phyloP scores from a whole-genome alignment of 805 yeast species.

The Yarrowia sp. region DNA sequence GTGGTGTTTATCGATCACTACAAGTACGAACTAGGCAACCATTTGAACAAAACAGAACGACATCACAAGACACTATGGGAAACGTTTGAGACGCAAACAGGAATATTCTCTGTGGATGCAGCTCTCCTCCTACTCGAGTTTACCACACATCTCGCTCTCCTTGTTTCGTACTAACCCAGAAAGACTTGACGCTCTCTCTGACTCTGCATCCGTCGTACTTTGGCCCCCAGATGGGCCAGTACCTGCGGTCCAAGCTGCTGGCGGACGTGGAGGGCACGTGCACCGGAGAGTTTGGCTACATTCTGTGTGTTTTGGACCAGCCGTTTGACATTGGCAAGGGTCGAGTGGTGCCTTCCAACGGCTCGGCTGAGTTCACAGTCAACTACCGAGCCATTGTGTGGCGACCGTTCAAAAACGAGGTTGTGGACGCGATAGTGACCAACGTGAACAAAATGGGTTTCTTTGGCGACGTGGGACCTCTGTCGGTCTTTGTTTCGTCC shows the following conservation, averaged over 20 bases:
- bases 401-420: constrained; percentile 97
- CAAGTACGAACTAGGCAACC: too few relatives aligned
- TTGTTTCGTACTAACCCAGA: constrained; percentile 46
- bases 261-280: constrained; percentile 99
- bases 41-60: too few relatives aligned
- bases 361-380: constrained; percentile 95
- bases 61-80: too few relatives aligned
- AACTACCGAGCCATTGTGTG: constrained; percentile 96
- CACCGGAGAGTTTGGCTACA: constrained; percentile 98
- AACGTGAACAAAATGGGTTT: constrained; percentile 95
- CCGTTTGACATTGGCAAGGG: constrained; percentile 95
- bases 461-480: constrained; percentile 97
- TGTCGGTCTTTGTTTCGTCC: constrained; percentile 91
- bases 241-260: constrained; percentile 82
- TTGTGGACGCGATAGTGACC: constrained; percentile 94
- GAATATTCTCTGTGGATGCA: neutral
- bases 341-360: constrained; percentile 84
- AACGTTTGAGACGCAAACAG: neutral
- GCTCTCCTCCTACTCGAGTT: neutral
- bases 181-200: constrained; percentile 88
- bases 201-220: constrained; percentile 97
- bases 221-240: constrained; percentile 97
- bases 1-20: too few relatives aligned
- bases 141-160: neutral
- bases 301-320: constrained; percentile 94